Evolutionary conservation across 306 rosid species (phyloP), one percentile per base, ranked within the genome.

Genomic region (Dalbergia cultrata): DNA sequence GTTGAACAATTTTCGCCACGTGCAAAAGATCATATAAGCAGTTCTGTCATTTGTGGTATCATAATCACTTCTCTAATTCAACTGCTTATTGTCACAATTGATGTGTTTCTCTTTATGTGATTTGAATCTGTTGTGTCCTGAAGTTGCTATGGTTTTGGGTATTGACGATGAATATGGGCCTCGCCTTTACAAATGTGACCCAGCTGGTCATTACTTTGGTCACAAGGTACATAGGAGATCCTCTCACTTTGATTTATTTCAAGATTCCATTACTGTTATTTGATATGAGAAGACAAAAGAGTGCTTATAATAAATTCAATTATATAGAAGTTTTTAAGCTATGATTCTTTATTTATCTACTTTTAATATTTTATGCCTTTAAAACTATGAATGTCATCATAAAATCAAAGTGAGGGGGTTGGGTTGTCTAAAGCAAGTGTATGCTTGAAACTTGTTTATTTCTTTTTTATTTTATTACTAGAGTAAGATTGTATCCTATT

Each of bases 131-230:
- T 72, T 80, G 57, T 56, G 73, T 70, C 67, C 34, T 67, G 79
- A 83, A 96, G 99, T 96, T 82, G 93, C 99, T 45, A 96, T 96
- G 99, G 89, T 96, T 75, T 88, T 96, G 93, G 97, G 97, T 68
- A 90, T 96, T 82, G 99, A 96, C 31, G 97, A 93, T 14, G 99
- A 96, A 85, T 63, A 35, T 33, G 99, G 99, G 52, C 91, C 99
- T 73, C 92, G 79, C 45, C 97, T 96, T 67, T 96, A 83, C 78
- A 96, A 96, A 84, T 96, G 99, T 76, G 99, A 96, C 63, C 99
- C 98, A 21, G 99, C 99, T 53, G 99, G 99, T 74, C 99, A 96
- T 86, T 93, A 90, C 90, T 96, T 93, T 78, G 99, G 99, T 81
- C 98, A 96, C 89, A 96, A 96, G 99, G 99, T 93, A 88, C 49